Base-by-base conservation (phyloP, 225 moss, liverwort and hornwort species). In the Thuidium tamariscinum region DNA sequence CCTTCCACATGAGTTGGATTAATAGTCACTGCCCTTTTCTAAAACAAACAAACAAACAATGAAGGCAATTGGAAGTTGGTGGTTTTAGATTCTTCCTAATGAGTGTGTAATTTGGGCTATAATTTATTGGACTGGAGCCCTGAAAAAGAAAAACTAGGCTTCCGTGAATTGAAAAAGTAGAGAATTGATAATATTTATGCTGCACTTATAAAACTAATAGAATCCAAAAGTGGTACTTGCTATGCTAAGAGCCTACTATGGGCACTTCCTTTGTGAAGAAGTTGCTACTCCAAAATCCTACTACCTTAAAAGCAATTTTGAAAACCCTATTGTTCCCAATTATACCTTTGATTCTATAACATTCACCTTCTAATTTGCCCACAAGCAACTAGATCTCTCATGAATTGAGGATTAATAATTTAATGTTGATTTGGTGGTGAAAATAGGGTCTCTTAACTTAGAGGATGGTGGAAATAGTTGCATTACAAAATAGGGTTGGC, bases 191-290 rank as follows among this genome's bases (percentile, higher is more conserved):
- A 13, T 8, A 69, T 14, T 39, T 25, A 69, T 69, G 68, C 14
- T 69, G 14, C 41, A 69, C 8, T 3, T 27, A 51, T 5, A 15
- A 23, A 42, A 41, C 5, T 15, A 25, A 9, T 5, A 27, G 27
- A 27, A 16, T 27, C 2, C 3, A 26, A 39, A n/a, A 41, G 15
- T 5, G 41, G 4, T 8, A 14, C 3, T 41, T 0, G 3, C 2
- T 3, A 70, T 27, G 16, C 5, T 9, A 42, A 41, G 5, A 66
- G 11, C 2, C 6, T 18, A 36, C 6, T 19, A 5, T 20, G 10
- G 18, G 1, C 10, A 20, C 36, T 5, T 66, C 36, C 32, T n/a
- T 36, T 66, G 6, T 20, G 2, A 21, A 2, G 6, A 66, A 66
- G 6, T 18, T 18, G n/a, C 34, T 64, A 9, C 19, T 66, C 16